Base-by-base conservation (phyloP, 1,284 basidiomycete genomes). In the Naganishia liquefaciens region DNA sequence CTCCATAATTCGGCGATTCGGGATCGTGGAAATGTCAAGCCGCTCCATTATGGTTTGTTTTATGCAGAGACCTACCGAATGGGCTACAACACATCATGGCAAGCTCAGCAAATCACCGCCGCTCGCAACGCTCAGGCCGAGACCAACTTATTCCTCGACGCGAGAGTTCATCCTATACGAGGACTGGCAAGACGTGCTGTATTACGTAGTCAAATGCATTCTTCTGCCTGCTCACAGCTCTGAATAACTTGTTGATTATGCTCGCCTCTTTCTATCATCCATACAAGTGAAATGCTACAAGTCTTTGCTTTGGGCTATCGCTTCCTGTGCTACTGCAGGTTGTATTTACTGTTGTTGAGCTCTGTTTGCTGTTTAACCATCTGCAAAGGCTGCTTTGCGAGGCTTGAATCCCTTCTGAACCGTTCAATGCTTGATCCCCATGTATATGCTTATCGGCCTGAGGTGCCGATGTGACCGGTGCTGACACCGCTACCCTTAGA, bases 251-350 rank as follows among this genome's bases (percentile, higher is more conserved):
- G 13, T 37, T 37, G 33, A 37, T 37, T 51, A 51, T 51, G 49
- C 28, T 47, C 44, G 55, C 55, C 55, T 47, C 47, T 19, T 37
- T 58, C 55, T 58, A 58, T 58, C 55, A 58, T 42, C 55, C 55
- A 58, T 58, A 58, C 55, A 58, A 58, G 55, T 37, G 55, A 58
- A 25, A 28, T 37, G 30, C 39, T 47, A 46, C 46, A 44, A 46
- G 55, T 43, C 55, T 58, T 58, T 47, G 44, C 17, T 33, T 46
- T 30, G 25, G 5, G 55, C 19, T 23, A 47, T 21, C 11, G 37
- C 23, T 60, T 39, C n/a, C 10, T 27, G 25, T 37, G 43, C 23
- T 49, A 17, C 25, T 28, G n/a, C 19, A 46, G 19, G 17, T 39
- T 17, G 21, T 50, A 37, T 49, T 60, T 19, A 37, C 37, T 58